Percentiles rank a stretch among this genome's conserved stretches.
phyloP scores from a whole-genome alignment of 169 alveolate genomes.

The Cryptosporidium muris region DNA sequence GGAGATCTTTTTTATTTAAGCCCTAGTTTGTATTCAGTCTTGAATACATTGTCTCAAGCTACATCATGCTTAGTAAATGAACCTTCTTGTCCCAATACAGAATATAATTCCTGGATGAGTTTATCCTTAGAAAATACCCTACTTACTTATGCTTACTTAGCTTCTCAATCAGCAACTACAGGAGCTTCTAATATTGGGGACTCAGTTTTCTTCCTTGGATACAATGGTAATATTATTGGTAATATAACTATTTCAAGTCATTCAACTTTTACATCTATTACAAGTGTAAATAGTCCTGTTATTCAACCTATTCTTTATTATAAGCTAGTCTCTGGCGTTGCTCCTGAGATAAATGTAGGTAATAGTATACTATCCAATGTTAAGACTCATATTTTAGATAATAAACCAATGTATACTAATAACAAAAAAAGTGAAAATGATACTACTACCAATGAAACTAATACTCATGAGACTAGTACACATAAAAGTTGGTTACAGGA shows the following conservation, averaged over 20 bases:
- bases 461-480: slow-evolving; percentile 11
- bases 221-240: slow-evolving; percentile 18
- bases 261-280: slow-evolving; percentile 8
- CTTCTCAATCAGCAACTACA: slow-evolving; percentile 7
- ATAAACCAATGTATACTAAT: background rate
- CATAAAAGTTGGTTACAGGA: slow-evolving; percentile 17
- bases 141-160: slow-evolving; percentile 22
- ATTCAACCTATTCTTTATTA: slow-evolving; percentile 51
- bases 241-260: slow-evolving; percentile 1
- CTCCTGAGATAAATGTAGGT: slow-evolving; percentile 16
- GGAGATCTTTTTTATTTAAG: slow-evolving; percentile 61
- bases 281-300: slow-evolving; percentile 49
- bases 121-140: background rate
- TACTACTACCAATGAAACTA: slow-evolving; percentile 20
- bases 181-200: slow-evolving; percentile 34
- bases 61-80: slow-evolving; percentile 10
- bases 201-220: slow-evolving; percentile 21
- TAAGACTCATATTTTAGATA: slow-evolving; percentile 10
- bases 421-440: too few relatives aligned
- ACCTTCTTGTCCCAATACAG: slow-evolving; percentile 7
- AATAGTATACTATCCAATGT: background rate
- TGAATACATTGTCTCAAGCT: background rate
- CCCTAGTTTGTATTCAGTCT: background rate
- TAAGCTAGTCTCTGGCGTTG: slow-evolving; percentile 13
- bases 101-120: slow-evolving; percentile 22